Base-by-base conservation (phyloP, 2,329 filamentous ascomycete genomes). In the Phaeosphaeria sp. region DNA sequence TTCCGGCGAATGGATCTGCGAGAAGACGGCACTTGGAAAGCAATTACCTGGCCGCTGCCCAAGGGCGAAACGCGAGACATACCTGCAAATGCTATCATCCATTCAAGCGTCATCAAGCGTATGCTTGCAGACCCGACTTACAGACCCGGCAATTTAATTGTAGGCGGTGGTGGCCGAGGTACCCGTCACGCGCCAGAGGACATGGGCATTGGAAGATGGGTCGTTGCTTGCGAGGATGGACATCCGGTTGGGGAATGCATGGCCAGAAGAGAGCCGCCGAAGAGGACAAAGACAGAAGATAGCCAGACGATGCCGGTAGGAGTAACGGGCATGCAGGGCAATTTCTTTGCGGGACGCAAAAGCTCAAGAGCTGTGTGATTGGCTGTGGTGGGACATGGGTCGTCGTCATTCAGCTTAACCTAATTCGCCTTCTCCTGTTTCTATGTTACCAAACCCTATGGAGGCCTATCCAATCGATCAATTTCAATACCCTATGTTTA, bases 1-100 rank as follows among this genome's bases (percentile, higher is more conserved):
- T 93, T 94, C 77, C 84, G 90, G 1, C 83, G 91, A 22, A 93
- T 95, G 89, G 91, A 94, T 65, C 79, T 94, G 7, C 87, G 87
- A 60, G 58, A 80, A 0, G 89, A 93, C 60, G 90, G 90, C 0
- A 87, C 86, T 0, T 95, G 92, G 91, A 89, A 87, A 74, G 89
- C 90, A 0, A 94, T 95, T 64, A 83, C 87, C 9, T 94, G 91
- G 90, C 91, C 91, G 0, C 78, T 94, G 2, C 91, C 91, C 0
- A 85, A 88, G 27, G 92, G 91, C 10, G 91, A 94, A 76, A 87
- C 89, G 0, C 85, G 91, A 17, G 91, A 95, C 68, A 88, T 95
- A 1, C 91, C 91, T 0, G 76, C 85, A 9, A 82, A 89, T 53
- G 90, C 88, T 0, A 82, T 87, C 21, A 85, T 95, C 1, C 91